These are phyloP conservation scores for Ephemerocybe angulata DNA, from an alignment of 768 basidiomycete species.

Conservation along the genomic window DNA sequence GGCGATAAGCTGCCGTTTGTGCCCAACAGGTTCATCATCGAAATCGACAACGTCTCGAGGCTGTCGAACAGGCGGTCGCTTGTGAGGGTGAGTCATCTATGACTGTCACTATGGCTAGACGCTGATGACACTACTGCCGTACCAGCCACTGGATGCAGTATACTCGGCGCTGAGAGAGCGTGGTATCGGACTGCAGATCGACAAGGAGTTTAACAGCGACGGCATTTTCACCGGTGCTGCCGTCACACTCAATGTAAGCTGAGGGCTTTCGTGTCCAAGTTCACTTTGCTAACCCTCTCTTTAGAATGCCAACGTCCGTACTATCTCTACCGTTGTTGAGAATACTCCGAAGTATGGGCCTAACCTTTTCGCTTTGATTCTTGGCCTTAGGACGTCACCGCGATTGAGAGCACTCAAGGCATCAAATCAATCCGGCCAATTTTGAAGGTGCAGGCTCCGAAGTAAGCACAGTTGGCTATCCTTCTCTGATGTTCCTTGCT, in stretches of 20 bases:
- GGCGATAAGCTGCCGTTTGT: constrained; percentile 26
- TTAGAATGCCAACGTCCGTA: constrained; percentile 5
- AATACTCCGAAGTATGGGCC: neutral
- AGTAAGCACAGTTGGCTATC: constrained; percentile 35
- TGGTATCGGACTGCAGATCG: constrained; percentile 41
- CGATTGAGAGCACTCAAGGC: constrained; percentile 43
- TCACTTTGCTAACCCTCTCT: neutral
- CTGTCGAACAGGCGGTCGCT: constrained; percentile 34
- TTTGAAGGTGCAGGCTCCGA: constrained; percentile 37
- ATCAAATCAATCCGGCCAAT: constrained; percentile 58
- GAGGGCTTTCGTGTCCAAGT: neutral
- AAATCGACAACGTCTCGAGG: constrained; percentile 40
- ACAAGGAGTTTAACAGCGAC: constrained; percentile 48
- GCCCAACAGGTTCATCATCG: constrained; percentile 55
- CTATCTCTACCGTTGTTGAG: no score
- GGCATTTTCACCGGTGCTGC: constrained; percentile 60
- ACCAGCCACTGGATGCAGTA: constrained; percentile 45
- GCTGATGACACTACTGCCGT: neutral
- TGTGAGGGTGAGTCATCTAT: constrained; percentile 20
- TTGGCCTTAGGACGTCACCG: constrained; percentile 40
- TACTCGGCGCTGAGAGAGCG: constrained; percentile 45
- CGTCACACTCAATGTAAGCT: constrained; percentile 34
- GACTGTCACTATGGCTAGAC: neutral
- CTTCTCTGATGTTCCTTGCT: neutral
- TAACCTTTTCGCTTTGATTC: neutral